These are phyloP conservation scores for Ogataea siamensis DNA, from an alignment of 805 yeast genomes.

Conservation along the genomic window DNA sequence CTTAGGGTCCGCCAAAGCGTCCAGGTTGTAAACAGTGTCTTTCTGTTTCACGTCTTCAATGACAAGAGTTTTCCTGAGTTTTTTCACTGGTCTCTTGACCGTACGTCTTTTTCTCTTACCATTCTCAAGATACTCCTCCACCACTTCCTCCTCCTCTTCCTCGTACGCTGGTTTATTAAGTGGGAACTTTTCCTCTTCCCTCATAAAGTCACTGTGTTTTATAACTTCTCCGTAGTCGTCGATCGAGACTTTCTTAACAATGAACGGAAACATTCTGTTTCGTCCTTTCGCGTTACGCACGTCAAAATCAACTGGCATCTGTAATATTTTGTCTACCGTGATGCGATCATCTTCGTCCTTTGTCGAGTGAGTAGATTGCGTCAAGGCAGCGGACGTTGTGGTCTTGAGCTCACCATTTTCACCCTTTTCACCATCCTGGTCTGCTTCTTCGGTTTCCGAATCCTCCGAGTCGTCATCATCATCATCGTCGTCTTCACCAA, in stretches of 20 bases:
- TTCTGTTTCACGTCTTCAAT: slow-evolving; percentile 18
- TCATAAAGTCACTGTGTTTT: slow-evolving; percentile 59
- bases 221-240: slow-evolving; percentile 90
- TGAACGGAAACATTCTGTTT: slow-evolving; percentile 75
- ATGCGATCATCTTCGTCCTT: slow-evolving; percentile 23
- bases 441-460: slow-evolving; percentile 16
- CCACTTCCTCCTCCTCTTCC: slow-evolving; percentile 21
- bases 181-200: slow-evolving; percentile 46
- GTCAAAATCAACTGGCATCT: slow-evolving; percentile 53
- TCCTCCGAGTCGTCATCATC: slow-evolving; percentile 22
- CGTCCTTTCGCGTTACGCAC: slow-evolving; percentile 48
- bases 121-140: slow-evolving; percentile 27
- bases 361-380: slow-evolving; percentile 16
- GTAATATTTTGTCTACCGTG: slow-evolving; percentile 39
- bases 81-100: slow-evolving; percentile 23
- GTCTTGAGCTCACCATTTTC: slow-evolving; percentile 31
- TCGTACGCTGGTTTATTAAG: slow-evolving; percentile 30
- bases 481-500: slow-evolving; percentile 32
- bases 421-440: slow-evolving; percentile 21
- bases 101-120: slow-evolving; percentile 24
- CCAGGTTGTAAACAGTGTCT: slow-evolving; percentile 24
- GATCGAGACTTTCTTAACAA: slow-evolving; percentile 52
- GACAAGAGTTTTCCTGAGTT: slow-evolving; percentile 35
- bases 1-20: slow-evolving; percentile 27
- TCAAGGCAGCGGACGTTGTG: slow-evolving; percentile 17